Percentiles rank a stretch among this genome's conserved stretches.
Conservation (phyloP, 1,284 basidiomycete genomes). For the Grifola frondosa region DNA sequence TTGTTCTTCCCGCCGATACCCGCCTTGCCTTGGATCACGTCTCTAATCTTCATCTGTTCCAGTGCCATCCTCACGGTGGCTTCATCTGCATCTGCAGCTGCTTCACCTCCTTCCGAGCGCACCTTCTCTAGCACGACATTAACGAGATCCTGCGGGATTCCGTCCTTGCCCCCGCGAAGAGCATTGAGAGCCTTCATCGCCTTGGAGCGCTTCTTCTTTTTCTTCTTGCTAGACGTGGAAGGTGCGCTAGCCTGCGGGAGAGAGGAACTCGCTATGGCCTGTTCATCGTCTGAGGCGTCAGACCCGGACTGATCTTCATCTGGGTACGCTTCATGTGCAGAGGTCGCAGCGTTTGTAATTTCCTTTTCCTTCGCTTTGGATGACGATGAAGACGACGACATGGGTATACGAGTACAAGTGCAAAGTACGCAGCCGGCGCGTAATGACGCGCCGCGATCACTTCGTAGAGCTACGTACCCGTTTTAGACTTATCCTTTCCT, state of each 20-base stretch:
- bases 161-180: slow-evolving; percentile 45
- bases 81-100: slow-evolving; percentile 49
- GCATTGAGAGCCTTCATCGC: slow-evolving; percentile 52
- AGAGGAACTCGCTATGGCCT: slow-evolving; percentile 23
- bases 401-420: slow-evolving; percentile 1
- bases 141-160: slow-evolving; percentile 59
- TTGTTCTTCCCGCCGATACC: slow-evolving; percentile 68
- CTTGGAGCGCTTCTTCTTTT: slow-evolving; percentile 75
- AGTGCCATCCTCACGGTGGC: slow-evolving; percentile 61
- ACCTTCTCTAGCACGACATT: slow-evolving; percentile 60
- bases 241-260: slow-evolving; percentile 30
- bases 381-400: slow-evolving; percentile 26
- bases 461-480: too few relatives aligned
- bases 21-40: slow-evolving; percentile 69
- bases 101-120: slow-evolving; percentile 52
- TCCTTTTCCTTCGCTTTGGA: slow-evolving; percentile 42
- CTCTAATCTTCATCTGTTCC: slow-evolving; percentile 71
- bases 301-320: slow-evolving; percentile 31
- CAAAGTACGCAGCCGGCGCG: too few relatives aligned
- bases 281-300: slow-evolving; percentile 34
- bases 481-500: too few relatives aligned
- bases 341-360: slow-evolving; percentile 37
- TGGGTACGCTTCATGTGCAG: slow-evolving; percentile 23
- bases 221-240: slow-evolving; percentile 57
- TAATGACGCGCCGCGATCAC: too few relatives aligned